Percentiles rank a stretch among this genome's conserved stretches.
Evolutionary conservation across 176 grass and related monocot species (phyloP).

Genomic region (Triticum timopheevii): DNA sequence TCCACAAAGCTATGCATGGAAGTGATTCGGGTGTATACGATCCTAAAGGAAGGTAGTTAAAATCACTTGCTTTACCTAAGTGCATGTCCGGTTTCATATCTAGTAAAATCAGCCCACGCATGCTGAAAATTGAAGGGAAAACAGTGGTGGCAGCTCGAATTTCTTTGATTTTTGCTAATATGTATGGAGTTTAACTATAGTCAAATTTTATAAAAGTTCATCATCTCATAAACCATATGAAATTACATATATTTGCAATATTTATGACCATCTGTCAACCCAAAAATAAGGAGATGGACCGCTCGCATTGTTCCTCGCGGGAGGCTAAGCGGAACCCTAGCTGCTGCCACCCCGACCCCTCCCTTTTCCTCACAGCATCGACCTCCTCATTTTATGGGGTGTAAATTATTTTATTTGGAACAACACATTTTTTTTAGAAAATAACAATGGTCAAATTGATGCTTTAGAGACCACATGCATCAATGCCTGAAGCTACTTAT

Average conservation of each 20-base stretch:
- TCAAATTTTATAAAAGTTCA: neutral
- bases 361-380: too few species aligned
- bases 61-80: neutral
- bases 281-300: too few species aligned
- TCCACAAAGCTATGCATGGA: constrained; percentile 63
- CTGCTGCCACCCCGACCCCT: too few species aligned
- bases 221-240: neutral
- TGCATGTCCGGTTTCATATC: neutral
- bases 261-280: too few species aligned
- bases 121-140: neutral
- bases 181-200: neutral
- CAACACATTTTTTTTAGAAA: neutral
- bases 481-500: neutral
- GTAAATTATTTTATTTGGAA: neutral
- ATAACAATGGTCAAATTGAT: neutral
- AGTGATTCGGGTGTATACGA: constrained; percentile 63
- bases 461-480: neutral
- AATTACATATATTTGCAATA: neutral
- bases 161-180: neutral
- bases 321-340: too few species aligned
- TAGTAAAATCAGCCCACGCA: neutral
- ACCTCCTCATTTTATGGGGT: neutral
- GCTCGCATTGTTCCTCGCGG: too few species aligned
- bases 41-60: constrained; percentile 56
- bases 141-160: neutral